Base-by-base conservation (phyloP, 1,284 basidiomycete species). In the Ustanciosporium gigantosporum region DNA sequence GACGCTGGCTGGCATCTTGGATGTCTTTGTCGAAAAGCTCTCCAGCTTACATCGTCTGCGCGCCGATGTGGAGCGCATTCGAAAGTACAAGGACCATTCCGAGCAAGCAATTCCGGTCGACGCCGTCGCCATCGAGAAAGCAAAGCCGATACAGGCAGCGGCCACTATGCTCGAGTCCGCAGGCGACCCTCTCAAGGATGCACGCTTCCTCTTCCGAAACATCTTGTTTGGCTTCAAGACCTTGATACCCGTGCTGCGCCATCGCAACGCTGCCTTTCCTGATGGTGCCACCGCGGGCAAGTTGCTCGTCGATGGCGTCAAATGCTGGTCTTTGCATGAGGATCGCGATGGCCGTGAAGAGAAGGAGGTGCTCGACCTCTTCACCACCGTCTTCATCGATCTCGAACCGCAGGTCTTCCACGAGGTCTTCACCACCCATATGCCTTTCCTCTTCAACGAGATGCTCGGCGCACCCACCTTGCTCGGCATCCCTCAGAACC, bases 221-320 rank as follows among this genome's bases (percentile, higher is more conserved):
- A 83, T 98, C 37, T 83, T 96, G 14, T 91, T 92, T 67, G 91
- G 90, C 5, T 88, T 96, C 79, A 88, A 93, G 43, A 87, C 88
- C 2, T 86, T 89, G 57, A 83, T 98, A 11, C 82, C 83, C 21
- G 85, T 86, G 20, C 82, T 97, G 57, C 88, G 88, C 65, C 89
- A 88, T 74, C 85, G 86, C 56, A 88, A 91, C 19, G 87, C 86
- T 6, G 85, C 86, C 0, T 80, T 86, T 44, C 88, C 90, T 2
- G 90, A 97, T 67, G 91, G 91, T n/a, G 87, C 87, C 25, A 81
- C 91, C 22, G 86, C 97, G 55, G 87, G 89, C 46, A 85, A 88
- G 40, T 83, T 98, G 65, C 96, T 98, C 79, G 86, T 89, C 66
- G 86, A 88, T 41, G 88, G 87, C 66, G 84, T 96, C 55, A 84